phyloP scores from a whole-genome alignment of 148 eudicot genomes.

The Amaranthus cruentus region DNA sequence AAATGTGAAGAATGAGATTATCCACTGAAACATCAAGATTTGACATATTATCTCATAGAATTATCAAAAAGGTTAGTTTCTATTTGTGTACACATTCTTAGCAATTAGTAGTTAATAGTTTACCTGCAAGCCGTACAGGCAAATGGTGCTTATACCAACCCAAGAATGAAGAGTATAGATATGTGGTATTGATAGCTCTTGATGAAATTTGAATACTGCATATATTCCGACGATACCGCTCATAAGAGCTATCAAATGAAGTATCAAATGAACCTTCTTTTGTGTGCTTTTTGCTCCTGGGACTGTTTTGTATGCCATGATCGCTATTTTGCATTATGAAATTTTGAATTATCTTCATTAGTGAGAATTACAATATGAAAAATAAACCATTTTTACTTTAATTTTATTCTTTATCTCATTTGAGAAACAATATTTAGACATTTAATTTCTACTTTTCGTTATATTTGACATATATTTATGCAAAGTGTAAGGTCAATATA shows the following conservation, averaged over 20 bases:
- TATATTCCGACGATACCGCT: slow-evolving; percentile 41
- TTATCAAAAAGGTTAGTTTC: not conserved
- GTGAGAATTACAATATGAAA: not conserved
- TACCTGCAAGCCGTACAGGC: slow-evolving; percentile 51
- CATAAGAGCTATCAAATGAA: slow-evolving; percentile 40
- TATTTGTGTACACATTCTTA: not conserved
- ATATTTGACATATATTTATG: no score
- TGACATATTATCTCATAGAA: not conserved
- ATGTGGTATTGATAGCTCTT: slow-evolving; percentile 26
- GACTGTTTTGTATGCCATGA: slow-evolving; percentile 48
- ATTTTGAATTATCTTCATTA: not conserved
- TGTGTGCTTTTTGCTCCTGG: slow-evolving; percentile 30
- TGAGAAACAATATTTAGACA: no score
- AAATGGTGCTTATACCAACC: slow-evolving; percentile 49
- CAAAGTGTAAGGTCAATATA: no score
- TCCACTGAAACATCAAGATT: slow-evolving; percentile 30
- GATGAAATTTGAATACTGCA: slow-evolving; percentile 51
- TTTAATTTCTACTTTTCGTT: no score
- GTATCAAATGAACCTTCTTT: slow-evolving; percentile 35
- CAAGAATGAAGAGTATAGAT: slow-evolving; percentile 56
- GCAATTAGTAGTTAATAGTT: not conserved
- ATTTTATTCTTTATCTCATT: no score
- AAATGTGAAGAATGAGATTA: slow-evolving; percentile 39
- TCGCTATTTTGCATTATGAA: slow-evolving; percentile 26
- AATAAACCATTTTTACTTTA: no score